phyloP scores from a whole-genome alignment of 2,329 filamentous ascomycete species.

The Pyrenophora tritici-repentis region DNA sequence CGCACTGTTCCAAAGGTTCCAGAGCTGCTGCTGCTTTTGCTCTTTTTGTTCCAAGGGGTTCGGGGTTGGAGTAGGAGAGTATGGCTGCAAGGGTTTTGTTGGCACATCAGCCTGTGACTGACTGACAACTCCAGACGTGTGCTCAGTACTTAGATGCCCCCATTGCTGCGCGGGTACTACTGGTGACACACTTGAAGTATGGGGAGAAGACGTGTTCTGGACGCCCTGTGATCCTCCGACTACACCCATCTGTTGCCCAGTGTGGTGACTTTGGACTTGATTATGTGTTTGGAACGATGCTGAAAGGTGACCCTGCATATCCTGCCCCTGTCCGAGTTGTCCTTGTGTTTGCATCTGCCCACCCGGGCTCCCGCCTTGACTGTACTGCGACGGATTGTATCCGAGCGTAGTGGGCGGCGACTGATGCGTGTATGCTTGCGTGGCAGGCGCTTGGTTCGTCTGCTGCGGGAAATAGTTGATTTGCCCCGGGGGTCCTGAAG shows the following conservation, averaged over 20 bases:
- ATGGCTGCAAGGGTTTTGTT: conserved; percentile 17
- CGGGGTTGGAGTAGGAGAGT: conserved; percentile 18
- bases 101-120: conserved; percentile 16
- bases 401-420: conserved; percentile 16
- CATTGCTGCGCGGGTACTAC: conserved; percentile 18
- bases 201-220: conserved; percentile 15
- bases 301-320: conserved; percentile 5
- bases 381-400: conserved; percentile 18
- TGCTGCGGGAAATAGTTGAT: conserved; percentile 37
- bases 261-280: conserved; percentile 14
- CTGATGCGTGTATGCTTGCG: conserved; percentile 18
- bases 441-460: conserved; percentile 7
- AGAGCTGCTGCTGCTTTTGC: conserved; percentile 34
- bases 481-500: conserved; percentile 27
- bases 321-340: conserved; percentile 18
- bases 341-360: conserved; percentile 17
- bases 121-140: background rate
- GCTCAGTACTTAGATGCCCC: conserved; percentile 4
- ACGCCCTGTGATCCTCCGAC: conserved; percentile 20
- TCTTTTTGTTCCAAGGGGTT: conserved; percentile 16
- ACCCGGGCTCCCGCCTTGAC: conserved; percentile 13
- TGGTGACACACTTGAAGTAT: conserved; percentile 17
- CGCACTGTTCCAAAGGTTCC: conserved; percentile 31
- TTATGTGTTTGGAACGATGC: conserved; percentile 13
- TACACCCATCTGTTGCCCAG: conserved; percentile 36